These are phyloP conservation scores for Neurospora sp. DNA, from an alignment of 495 filamentous ascomycete species.

Conservation along the genomic window DNA sequence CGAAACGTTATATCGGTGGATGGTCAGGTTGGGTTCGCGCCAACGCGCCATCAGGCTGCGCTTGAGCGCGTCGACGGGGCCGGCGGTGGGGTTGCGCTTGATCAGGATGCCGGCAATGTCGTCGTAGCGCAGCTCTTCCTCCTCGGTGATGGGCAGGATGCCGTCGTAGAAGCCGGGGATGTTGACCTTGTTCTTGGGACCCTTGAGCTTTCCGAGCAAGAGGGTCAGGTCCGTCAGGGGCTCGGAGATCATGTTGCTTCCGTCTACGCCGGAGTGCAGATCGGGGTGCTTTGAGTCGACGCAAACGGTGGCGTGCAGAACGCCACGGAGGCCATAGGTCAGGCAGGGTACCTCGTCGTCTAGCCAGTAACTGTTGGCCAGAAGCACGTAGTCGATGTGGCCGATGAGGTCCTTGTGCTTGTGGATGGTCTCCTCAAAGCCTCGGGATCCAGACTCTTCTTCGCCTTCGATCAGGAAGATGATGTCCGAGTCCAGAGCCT, in stretches of 20 bases:
- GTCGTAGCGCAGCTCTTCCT: constrained; percentile 72
- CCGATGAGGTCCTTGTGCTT: constrained; percentile 77
- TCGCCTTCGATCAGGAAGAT: constrained; percentile 94
- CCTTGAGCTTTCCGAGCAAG: constrained; percentile 68
- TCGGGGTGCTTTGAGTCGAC: constrained; percentile 80
- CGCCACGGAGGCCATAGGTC: constrained; percentile 90
- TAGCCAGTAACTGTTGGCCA: constrained; percentile 98
- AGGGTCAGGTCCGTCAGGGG: constrained; percentile 82
- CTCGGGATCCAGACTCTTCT: constrained; percentile 87
- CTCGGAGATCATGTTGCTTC: constrained; percentile 78
- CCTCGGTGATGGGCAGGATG: constrained; percentile 61
- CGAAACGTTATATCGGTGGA: constrained; percentile 87
- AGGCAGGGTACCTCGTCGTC: constrained; percentile 91
- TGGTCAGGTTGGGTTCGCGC: constrained; percentile 90
- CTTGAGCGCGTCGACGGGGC: constrained; percentile 57
- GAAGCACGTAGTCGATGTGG: constrained; percentile 79
- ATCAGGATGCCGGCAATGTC: constrained; percentile 72
- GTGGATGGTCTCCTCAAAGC: constrained; percentile 72
- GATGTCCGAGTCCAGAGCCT: constrained; percentile 72
- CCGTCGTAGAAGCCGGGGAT: constrained; percentile 77
- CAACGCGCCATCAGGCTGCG: constrained; percentile 81
- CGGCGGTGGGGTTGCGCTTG: constrained; percentile 54
- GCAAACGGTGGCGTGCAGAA: constrained; percentile 84
- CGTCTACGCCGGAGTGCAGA: constrained; percentile 91
- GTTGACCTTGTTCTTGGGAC: constrained; percentile 50